Evolutionary conservation across 768 basidiomycete species (phyloP).

Genomic region (Tylopilus rubrobrunneus): DNA sequence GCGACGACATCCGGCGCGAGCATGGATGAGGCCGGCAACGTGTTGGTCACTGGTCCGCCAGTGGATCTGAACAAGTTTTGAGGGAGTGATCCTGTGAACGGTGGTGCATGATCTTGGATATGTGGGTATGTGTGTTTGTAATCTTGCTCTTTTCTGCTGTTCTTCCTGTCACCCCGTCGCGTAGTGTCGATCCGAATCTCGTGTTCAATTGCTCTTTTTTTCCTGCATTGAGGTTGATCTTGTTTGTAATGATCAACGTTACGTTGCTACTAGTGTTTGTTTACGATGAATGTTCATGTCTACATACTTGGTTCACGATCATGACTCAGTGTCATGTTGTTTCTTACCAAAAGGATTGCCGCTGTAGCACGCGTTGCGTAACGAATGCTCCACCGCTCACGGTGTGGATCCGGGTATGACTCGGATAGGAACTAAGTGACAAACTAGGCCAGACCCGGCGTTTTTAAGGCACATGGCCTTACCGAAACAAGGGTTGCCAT

Average conservation of each 20-base stretch:
- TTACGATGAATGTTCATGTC: too few relatives aligned
- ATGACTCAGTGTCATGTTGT: too few relatives aligned
- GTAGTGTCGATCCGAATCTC: neutral
- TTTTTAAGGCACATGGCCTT: too few relatives aligned
- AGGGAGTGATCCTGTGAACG: neutral
- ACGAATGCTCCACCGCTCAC: too few relatives aligned
- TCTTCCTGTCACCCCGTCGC: neutral
- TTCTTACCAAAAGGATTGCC: too few relatives aligned
- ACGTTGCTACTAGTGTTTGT: too few relatives aligned
- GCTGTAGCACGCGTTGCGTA: too few relatives aligned
- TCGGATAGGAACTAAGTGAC: too few relatives aligned
- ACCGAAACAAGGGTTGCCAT: too few relatives aligned
- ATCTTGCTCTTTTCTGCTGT: neutral
- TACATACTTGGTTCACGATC: too few relatives aligned
- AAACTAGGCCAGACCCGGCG: too few relatives aligned
- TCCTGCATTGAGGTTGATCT: neutral
- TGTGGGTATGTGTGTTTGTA: neutral
- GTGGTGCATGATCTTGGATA: neutral
- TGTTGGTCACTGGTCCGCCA: slow-evolving; percentile 28
- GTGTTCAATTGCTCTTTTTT: neutral
- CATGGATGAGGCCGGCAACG: slow-evolving; percentile 61
- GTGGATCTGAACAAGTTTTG: slow-evolving; percentile 30
- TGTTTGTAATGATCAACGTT: neutral
- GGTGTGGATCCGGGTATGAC: too few relatives aligned
- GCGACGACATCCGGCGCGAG: slow-evolving; percentile 46